Conservation (phyloP, 306 rosid species). For the Sphenostylis stenocarpa region DNA sequence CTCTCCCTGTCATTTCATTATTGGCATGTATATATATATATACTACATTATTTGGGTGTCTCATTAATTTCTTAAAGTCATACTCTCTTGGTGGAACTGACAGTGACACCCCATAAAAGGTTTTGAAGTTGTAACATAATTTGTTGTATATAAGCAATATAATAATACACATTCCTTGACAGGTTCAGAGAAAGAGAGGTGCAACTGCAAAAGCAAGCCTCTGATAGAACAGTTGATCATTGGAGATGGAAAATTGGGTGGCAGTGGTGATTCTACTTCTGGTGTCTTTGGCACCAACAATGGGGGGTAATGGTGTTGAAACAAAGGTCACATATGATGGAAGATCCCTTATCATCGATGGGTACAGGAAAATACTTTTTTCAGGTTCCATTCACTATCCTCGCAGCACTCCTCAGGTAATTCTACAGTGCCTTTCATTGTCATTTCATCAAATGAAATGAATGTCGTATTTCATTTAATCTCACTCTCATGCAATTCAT, state of each 20-base stretch:
- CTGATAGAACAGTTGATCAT: not conserved
- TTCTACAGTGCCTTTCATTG: not conserved
- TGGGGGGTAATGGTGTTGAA: not conserved
- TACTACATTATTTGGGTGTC: not conserved
- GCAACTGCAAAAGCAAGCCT: not conserved
- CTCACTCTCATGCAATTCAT: not conserved
- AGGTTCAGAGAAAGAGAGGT: not conserved
- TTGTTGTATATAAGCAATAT: not conserved
- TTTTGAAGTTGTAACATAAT: not conserved
- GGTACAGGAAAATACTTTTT: constrained; percentile 56
- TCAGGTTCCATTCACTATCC: constrained; percentile 84
- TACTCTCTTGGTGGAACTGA: not conserved
- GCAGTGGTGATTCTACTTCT: not conserved
- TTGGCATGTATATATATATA: not conserved
- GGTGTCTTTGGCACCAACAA: not conserved
- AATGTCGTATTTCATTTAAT: not conserved
- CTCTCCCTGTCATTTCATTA: not conserved
- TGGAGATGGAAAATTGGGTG: constrained; percentile 29
- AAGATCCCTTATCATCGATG: constrained; percentile 67
- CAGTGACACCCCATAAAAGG: not conserved
- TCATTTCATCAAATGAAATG: not conserved
- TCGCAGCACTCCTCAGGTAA: constrained; percentile 81
- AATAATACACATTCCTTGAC: not conserved
- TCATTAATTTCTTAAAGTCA: not conserved
- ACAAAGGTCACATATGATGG: constrained; percentile 57